These are phyloP conservation scores for Pichia eremophila DNA, from an alignment of 805 yeast genomes.

Conservation along the genomic window DNA sequence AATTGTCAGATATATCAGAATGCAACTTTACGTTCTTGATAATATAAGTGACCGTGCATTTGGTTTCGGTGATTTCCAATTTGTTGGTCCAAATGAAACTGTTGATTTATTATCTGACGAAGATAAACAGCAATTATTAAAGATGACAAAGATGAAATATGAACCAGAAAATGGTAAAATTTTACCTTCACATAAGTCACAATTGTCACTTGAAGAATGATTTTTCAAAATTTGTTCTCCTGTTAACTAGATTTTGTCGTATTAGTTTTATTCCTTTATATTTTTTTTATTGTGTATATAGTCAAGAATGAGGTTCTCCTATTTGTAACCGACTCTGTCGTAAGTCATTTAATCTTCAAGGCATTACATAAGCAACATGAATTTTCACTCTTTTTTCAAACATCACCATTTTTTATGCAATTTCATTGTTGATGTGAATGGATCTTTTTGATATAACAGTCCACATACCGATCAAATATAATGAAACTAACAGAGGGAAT, in stretches of 20 bases:
- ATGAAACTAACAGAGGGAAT: conserved; percentile 53
- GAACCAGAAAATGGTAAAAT: conserved; percentile 38
- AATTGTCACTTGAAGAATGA: conserved; percentile 39
- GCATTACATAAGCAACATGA: too few species aligned
- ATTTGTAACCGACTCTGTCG: too few species aligned
- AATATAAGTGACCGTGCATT: conserved; percentile 86
- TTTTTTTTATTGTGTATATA: background rate
- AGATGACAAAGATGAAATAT: conserved; percentile 42
- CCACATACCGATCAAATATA: too few species aligned
- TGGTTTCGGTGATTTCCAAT: conserved; percentile 80
- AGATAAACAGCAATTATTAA: conserved; percentile 48
- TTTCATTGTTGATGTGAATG: too few species aligned
- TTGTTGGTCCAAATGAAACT: conserved; percentile 72
- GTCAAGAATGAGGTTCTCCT: too few species aligned
- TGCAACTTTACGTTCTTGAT: conserved; percentile 79
- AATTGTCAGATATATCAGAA: conserved; percentile 79
- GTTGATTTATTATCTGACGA: conserved; percentile 62
- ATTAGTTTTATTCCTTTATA: background rate
- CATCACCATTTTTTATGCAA: too few species aligned
- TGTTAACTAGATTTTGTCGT: background rate
- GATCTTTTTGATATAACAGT: too few species aligned
- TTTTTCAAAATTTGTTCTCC: background rate
- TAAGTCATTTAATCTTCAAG: too few species aligned
- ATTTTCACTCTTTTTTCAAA: background rate
- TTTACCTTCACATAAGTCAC: conserved; percentile 54